phyloP scores from a whole-genome alignment of 2,329 filamentous ascomycete species.

The Colletotrichum cordylinicola region DNA sequence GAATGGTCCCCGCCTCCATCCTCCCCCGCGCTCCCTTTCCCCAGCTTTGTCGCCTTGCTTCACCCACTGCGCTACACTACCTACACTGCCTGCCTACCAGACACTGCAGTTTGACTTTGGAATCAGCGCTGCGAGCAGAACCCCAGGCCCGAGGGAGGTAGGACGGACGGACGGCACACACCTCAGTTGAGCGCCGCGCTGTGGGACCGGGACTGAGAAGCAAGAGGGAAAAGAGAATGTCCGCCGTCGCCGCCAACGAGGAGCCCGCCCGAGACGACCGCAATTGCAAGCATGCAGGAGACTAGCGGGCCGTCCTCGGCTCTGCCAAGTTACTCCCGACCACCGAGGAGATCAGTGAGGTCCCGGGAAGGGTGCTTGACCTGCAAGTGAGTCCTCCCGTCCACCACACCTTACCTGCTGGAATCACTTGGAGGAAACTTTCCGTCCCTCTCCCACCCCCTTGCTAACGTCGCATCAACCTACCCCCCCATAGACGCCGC shows the following conservation, averaged over 20 bases:
- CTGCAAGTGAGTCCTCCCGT: constrained; percentile 42
- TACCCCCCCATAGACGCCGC: constrained; percentile 41
- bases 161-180: not conserved
- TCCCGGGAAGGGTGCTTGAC: constrained; percentile 51
- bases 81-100: not conserved
- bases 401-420: not conserved
- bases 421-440: not conserved
- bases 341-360: constrained; percentile 22
- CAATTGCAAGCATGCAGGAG: constrained; percentile 21
- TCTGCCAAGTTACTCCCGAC: constrained; percentile 12
- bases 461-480: not conserved
- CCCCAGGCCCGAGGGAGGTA: not conserved
- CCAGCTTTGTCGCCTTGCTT: constrained; percentile 1
- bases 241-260: not conserved
- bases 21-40: constrained; percentile 2
- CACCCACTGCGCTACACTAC: not conserved
- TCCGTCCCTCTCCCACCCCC: not conserved
- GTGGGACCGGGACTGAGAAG: not conserved
- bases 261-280: constrained; percentile 12
- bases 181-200: not conserved
- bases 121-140: not conserved
- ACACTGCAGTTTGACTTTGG: not conserved
- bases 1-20: not conserved
- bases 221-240: not conserved
- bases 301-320: constrained; percentile 8